phyloP scores from a whole-genome alignment of 148 eudicot genomes.

The Diospyros kaki region DNA sequence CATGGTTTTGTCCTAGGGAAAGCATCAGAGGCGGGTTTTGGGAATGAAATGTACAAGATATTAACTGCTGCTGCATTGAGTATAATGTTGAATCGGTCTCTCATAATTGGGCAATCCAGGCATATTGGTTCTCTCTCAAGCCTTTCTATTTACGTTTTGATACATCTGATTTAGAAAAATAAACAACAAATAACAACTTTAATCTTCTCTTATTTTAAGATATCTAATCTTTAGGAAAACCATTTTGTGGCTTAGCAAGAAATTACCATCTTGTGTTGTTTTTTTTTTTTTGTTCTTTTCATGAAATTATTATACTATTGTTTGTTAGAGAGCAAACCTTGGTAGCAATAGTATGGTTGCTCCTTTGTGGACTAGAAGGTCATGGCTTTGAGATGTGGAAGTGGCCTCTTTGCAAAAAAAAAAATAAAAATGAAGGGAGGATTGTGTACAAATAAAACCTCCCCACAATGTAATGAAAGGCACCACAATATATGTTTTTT shows the following conservation, averaged over 20 bases:
- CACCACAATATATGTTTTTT: background rate
- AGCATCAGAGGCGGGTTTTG: slow-evolving; percentile 93
- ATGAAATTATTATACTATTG: background rate
- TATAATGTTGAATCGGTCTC: slow-evolving; percentile 85
- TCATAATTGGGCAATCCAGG: slow-evolving; percentile 96
- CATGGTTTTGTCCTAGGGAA: slow-evolving; percentile 84
- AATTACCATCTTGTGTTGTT: background rate
- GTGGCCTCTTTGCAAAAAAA: too few species aligned
- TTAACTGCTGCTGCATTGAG: slow-evolving; percentile 82
- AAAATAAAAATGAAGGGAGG: too few species aligned
- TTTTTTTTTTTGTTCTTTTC: background rate
- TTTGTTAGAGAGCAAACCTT: too few species aligned
- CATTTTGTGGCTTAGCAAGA: background rate
- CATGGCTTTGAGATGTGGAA: too few species aligned
- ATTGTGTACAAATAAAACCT: too few species aligned
- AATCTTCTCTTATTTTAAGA: too few species aligned
- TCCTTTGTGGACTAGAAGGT: too few species aligned
- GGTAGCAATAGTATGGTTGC: too few species aligned
- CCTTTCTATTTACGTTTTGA: slow-evolving; percentile 40
- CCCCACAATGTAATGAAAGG: background rate
- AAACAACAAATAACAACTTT: background rate
- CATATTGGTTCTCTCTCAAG: slow-evolving; percentile 86
- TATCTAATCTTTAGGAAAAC: background rate
- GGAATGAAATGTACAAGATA: slow-evolving; percentile 93
- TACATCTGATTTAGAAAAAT: background rate